phyloP scores from a whole-genome alignment of 495 filamentous ascomycete species.

The Peziza echinospora region DNA sequence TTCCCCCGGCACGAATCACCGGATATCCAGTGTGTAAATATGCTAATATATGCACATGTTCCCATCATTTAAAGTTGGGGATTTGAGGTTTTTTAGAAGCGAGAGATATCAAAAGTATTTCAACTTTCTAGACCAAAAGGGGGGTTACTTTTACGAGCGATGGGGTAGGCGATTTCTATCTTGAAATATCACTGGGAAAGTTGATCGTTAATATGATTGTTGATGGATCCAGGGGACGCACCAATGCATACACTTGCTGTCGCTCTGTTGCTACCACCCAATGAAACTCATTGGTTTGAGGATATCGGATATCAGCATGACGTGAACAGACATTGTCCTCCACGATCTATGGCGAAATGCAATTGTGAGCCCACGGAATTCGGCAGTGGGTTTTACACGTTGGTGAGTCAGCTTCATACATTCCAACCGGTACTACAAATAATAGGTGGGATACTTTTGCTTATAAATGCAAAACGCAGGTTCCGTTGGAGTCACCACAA shows the following conservation, averaged over 20 bases:
- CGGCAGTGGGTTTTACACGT: neutral
- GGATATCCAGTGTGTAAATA: no score
- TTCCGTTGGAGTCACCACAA: neutral
- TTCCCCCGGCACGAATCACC: no score
- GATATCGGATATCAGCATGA: slow-evolving; percentile 35
- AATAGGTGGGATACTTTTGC: neutral
- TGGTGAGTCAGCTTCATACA: neutral
- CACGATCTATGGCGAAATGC: neutral
- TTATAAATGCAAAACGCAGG: neutral
- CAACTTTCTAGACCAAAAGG: slow-evolving; percentile 24
- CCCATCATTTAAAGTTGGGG: slow-evolving; percentile 37
- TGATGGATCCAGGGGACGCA: slow-evolving; percentile 41
- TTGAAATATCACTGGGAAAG: no score
- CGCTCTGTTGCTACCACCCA: slow-evolving; percentile 28
- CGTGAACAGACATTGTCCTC: slow-evolving; percentile 2
- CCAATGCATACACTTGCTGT: slow-evolving; percentile 38
- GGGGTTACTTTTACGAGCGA: slow-evolving; percentile 34
- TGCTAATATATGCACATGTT: no score
- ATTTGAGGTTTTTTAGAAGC: slow-evolving; percentile 31
- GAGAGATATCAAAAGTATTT: slow-evolving; percentile 29
- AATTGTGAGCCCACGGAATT: neutral
- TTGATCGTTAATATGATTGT: no score
- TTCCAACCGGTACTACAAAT: neutral
- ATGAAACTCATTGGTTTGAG: slow-evolving; percentile 29
- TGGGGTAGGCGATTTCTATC: slow-evolving; percentile 30